Evolutionary conservation across 306 rosid genomes (phyloP), one percentile per base, ranked within the genome.

Genomic region (Sicyos baderoa): DNA sequence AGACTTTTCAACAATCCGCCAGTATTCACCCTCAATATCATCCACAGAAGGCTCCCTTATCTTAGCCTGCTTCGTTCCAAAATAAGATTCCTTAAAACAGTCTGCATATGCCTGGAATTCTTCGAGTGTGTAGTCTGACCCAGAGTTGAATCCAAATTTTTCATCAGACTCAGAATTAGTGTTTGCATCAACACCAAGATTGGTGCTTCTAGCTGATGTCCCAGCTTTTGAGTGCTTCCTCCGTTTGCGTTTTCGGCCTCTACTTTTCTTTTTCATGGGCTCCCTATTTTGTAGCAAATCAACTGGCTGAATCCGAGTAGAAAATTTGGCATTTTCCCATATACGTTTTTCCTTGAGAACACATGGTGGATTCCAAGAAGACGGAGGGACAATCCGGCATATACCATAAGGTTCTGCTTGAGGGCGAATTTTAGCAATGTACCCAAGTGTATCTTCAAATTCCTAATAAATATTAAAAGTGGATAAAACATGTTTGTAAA

Each of bases 251-350:
- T 88, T 93, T 79, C 87, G 80, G 42, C 97, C 85, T 77, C 84
- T 85, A 69, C 66, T 82, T 73, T 88, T 93, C 88, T 90, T 93
- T 81, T 78, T 88, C 90, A 93, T 93, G 44, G 99, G 93, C 76
- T 88, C 97, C 81, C 99, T 88, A 76, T 93, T 93, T 74, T 90
- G 99, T 71, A 93, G 97, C 80, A 90, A 85, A 82, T 93, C 99
- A 66, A 93, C 85, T 67, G 76, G 87, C 83, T 93, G 99, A 79
- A 83, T 76, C 37, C 99, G 96, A 7, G 99, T 88, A 18, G 99
- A 77, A 83, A 93, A 93, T 55, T 76, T 82, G 35, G 89, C 83
- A 73, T 73, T 73, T 70, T 93, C 96, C 97, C 99, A 93, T 48
- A 76, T 8, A 29, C 69, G 57, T 80, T 84, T 86, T 84, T 90